Evolutionary conservation across 2,329 filamentous ascomycete genomes (phyloP), one percentile per base, ranked within the genome.

Genomic region (Alternaria incomplexa): DNA sequence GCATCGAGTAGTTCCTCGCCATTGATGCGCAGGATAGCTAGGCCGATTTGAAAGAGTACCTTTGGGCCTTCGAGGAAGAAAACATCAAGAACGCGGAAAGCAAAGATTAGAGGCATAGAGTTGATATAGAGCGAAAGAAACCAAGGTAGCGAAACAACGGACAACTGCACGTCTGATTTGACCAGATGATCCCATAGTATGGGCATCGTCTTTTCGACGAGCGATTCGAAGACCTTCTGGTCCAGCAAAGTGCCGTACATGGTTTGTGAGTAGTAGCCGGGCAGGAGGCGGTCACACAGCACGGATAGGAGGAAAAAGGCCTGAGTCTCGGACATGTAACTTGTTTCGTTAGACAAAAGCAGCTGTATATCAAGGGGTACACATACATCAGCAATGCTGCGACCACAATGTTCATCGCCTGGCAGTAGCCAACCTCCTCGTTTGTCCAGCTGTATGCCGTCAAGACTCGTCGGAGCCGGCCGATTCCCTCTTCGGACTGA

Each of bases 391-490:
- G 86, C 61, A 99, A 84, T n/a, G 96, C 96, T 17, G 96, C 96
- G 58, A 97, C 95, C 32, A 99, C 96, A 71, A 99, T 99, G 80
- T 99, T 99, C 96, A 99, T 99, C 65, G 96, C 96, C 81, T 99
- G 96, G 80, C 96, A 99, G 81, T 99, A 99, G 69, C 96, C 96
- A 58, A 99, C 94, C 69, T 97, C 93, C 56, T 92, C 88, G 74
- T 99, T 96, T 52, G 91, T 92, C 96, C 96, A 99, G 81, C 94
- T 97, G 83, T 99, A 99, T 5, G 96, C 96, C 2, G 95, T 98
- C 58, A 99, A 85, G 40, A 99, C 96, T 61, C 95, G 88, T 63
- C 96, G 90, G 65, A 99, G 84, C 20, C 96, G 88, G 47, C 90
- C 93, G 68, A 99, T 99, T 15, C 96, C 96, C 74, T 97, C 94